Evolutionary conservation across 192 early-diverging fungal species (phyloP).

Genomic region (Allomyces javanicus): DNA sequence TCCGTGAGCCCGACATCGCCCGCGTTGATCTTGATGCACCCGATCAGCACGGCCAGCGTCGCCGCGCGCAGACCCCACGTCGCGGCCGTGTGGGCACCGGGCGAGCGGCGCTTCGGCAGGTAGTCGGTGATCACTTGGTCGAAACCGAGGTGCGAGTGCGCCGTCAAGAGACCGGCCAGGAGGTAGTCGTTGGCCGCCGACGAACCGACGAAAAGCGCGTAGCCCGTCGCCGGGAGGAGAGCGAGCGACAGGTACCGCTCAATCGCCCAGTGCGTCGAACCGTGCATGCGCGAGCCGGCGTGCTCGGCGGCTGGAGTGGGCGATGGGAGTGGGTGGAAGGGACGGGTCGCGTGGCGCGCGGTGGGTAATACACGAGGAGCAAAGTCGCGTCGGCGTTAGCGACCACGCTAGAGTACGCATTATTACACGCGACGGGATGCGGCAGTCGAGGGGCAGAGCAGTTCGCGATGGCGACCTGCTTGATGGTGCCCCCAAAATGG

Average conservation of each 20-base stretch:
- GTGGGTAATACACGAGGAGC: too few relatives aligned
- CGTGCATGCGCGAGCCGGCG: slow-evolving; percentile 23
- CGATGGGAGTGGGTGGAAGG: too few relatives aligned
- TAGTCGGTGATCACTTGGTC: slow-evolving; percentile 62
- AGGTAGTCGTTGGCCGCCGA: slow-evolving; percentile 71
- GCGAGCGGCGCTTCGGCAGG: slow-evolving; percentile 44
- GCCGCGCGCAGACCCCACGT: slow-evolving; percentile 41
- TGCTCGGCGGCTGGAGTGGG: too few relatives aligned
- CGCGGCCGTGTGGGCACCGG: slow-evolving; percentile 34
- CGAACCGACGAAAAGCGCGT: slow-evolving; percentile 54
- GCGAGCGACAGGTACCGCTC: slow-evolving; percentile 65
- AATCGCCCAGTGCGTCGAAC: slow-evolving; percentile 93
- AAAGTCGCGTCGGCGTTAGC: too few relatives aligned
- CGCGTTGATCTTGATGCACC: slow-evolving; percentile 86
- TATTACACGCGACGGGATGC: too few relatives aligned
- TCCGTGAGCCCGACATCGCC: slow-evolving; percentile 86
- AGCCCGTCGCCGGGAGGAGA: slow-evolving; percentile 56
- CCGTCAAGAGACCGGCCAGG: slow-evolving; percentile 72
- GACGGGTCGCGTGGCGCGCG: too few relatives aligned
- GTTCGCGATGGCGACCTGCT: too few relatives aligned
- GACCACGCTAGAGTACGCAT: too few relatives aligned
- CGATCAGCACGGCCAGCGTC: slow-evolving; percentile 58
- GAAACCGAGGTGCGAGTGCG: slow-evolving; percentile 80
- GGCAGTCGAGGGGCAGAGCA: too few relatives aligned
- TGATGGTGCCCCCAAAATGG: too few relatives aligned